Evolutionary conservation across 1,139 yeast genomes (phyloP), one percentile per base, ranked within the genome.

Genomic region (Schwanniomyces etchellsii): DNA sequence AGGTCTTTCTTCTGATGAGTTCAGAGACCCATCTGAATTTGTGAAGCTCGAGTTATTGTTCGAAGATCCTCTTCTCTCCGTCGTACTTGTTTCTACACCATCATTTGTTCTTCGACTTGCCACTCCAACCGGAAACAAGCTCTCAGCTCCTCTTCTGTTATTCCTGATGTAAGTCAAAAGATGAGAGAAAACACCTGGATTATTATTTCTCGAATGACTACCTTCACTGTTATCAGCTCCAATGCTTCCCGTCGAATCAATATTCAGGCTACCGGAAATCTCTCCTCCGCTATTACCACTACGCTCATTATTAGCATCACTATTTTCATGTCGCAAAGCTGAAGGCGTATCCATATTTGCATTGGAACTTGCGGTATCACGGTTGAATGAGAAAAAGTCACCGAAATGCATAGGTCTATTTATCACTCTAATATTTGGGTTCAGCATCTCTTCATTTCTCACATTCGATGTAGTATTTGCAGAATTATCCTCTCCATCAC

Each of bases 91-190:
- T 21, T 59, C 67, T 3, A 74, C 72, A 0, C 80, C 80, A 31
- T 46, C 43, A 2, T 60, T 48, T 1, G 74, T 68, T 43, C 81
- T 54, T 42, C 74, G 58, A 39, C 80, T 73, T 2, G 69, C 53
- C 14, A 75, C 70, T 1, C 80, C 80, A 3, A 64, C 45, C 0
- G 74, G 70, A 40, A 70, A 71, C 34, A 66, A 41, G 2, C 58
- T 44, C 16, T 50, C 46, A 7, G 34, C n/a, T 28, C 29, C 17
- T 26, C 33, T 14, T 30, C 20, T 24, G 29, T 24, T 36, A 28
- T 40, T 39, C 22, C 51, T 41, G 20, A 51, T 39, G 35, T 50
- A 55, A 14, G 55, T 47, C 24, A 57, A 39, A 13, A 57, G 44
- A 38, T 52, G 50, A 5, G 60, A 43, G 16, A 57, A 44, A 3